Percentiles rank a stretch among this genome's conserved stretches.
Conservation (phyloP, 352 stramenopile genomes). For the Phytopythium delawarense region DNA sequence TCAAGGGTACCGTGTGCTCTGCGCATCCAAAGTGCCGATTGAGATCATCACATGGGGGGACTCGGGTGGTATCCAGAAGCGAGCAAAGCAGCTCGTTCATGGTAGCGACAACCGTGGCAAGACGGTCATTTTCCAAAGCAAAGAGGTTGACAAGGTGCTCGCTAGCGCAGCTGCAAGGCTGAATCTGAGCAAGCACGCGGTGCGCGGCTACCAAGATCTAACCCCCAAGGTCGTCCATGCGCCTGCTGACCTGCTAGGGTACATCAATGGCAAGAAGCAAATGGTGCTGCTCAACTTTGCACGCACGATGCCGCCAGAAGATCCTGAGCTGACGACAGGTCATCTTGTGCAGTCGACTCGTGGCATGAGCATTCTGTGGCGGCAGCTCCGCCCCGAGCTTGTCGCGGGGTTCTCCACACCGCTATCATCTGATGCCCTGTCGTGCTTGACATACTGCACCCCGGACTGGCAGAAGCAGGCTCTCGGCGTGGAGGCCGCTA, state of each 20-base stretch:
- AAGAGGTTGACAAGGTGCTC: constrained; percentile 73
- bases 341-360: constrained; percentile 77
- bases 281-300: constrained; percentile 85
- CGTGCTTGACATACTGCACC: constrained; percentile 79
- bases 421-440: constrained; percentile 83
- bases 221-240: constrained; percentile 75
- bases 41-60: constrained; percentile 68
- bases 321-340: constrained; percentile 58
- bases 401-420: constrained; percentile 44
- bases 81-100: constrained; percentile 78
- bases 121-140: constrained; percentile 76
- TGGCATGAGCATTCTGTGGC: constrained; percentile 91
- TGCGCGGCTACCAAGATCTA: constrained; percentile 86
- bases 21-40: constrained; percentile 81
- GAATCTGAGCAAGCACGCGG: constrained; percentile 82
- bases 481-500: constrained; percentile 64
- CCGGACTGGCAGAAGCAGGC: constrained; percentile 83
- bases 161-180: constrained; percentile 48
- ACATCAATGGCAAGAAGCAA: constrained; percentile 43
- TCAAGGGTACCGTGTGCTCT: constrained; percentile 84
- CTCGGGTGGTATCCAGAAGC: constrained; percentile 48
- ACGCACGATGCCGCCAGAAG: constrained; percentile 84
- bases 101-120: constrained; percentile 82
- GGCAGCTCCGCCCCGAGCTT: constrained; percentile 86
- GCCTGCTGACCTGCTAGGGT: constrained; percentile 81